Conservation (phyloP, 192 early-diverging fungal species). For the Mortierella alpina region DNA sequence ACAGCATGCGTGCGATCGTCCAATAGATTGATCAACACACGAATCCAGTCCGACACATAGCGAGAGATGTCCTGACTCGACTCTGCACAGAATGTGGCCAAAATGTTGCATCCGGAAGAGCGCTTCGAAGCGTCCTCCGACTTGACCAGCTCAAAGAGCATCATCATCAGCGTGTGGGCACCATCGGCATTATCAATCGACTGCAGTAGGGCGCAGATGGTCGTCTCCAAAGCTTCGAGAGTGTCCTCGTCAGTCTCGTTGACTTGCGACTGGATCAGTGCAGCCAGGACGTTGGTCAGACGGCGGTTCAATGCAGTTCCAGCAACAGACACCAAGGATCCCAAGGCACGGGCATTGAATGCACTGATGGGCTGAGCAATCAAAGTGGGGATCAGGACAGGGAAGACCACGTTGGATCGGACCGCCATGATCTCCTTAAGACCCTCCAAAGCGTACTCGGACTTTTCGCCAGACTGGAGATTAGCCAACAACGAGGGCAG, state of each 20-base stretch:
- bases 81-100: conserved; percentile 74
- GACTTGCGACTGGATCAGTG: conserved; percentile 84
- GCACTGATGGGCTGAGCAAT: conserved; percentile 86
- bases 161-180: conserved; percentile 79
- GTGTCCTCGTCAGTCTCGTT: conserved; percentile 71
- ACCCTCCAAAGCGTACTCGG: conserved; percentile 88
- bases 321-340: conserved; percentile 90
- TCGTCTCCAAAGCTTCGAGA: conserved; percentile 75
- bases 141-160: conserved; percentile 80
- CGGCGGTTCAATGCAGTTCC: conserved; percentile 87
- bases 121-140: conserved; percentile 64
- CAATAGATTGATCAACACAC: conserved; percentile 78
- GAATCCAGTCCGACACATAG: conserved; percentile 87
- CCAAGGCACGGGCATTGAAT: conserved; percentile 94
- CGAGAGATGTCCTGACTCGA: conserved; percentile 67
- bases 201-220: conserved; percentile 76
- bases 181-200: conserved; percentile 88
- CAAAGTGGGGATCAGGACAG: conserved; percentile 95
- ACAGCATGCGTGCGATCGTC: conserved; percentile 66
- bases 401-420: conserved; percentile 97
- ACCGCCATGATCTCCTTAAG: conserved; percentile 98
- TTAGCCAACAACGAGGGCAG: conserved; percentile 89
- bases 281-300: conserved; percentile 80
- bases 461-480: conserved; percentile 70
- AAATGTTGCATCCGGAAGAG: conserved; percentile 69